Conservation (phyloP, 2,329 filamentous ascomycete genomes). For the Hymenoscyphus scutula region DNA sequence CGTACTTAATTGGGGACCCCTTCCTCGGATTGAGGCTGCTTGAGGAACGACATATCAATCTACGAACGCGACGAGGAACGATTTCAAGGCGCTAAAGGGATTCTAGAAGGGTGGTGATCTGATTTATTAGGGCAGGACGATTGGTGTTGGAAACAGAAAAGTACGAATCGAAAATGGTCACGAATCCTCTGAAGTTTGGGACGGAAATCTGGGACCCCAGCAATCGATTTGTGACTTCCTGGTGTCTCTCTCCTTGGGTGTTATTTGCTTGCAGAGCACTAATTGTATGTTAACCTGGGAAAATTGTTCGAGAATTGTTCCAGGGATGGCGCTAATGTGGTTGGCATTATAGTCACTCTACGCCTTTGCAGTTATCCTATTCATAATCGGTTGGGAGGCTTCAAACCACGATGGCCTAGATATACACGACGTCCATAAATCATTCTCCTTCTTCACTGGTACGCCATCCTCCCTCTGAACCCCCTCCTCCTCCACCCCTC, state of each 20-base stretch:
- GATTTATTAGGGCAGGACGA: not conserved
- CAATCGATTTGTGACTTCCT: slow-evolving; percentile 75
- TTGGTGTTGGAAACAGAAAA: not conserved
- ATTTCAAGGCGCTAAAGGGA: no score
- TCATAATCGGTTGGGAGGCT: slow-evolving; percentile 65
- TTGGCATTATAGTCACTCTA: slow-evolving; percentile 54
- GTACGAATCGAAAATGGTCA: slow-evolving; percentile 2
- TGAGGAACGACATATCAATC: not conserved
- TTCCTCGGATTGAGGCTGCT: not conserved
- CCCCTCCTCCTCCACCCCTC: not conserved
- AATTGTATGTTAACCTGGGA: slow-evolving; percentile 45
- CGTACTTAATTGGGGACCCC: not conserved
- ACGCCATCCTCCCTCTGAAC: slow-evolving; percentile 2
- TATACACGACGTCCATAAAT: slow-evolving; percentile 43
- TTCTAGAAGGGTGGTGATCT: no score
- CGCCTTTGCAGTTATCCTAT: slow-evolving; percentile 66
- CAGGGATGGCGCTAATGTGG: not conserved
- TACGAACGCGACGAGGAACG: no score
- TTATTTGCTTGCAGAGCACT: slow-evolving; percentile 57
- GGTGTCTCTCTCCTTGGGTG: slow-evolving; percentile 66
- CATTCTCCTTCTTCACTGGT: slow-evolving; percentile 81
- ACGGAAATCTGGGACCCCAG: slow-evolving; percentile 38
- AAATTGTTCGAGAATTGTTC: not conserved
- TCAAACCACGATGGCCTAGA: slow-evolving; percentile 40
- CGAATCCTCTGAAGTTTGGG: slow-evolving; percentile 24